Base-by-base conservation (phyloP, 2,329 filamentous ascomycete species). In the Penicillium frequentans region DNA sequence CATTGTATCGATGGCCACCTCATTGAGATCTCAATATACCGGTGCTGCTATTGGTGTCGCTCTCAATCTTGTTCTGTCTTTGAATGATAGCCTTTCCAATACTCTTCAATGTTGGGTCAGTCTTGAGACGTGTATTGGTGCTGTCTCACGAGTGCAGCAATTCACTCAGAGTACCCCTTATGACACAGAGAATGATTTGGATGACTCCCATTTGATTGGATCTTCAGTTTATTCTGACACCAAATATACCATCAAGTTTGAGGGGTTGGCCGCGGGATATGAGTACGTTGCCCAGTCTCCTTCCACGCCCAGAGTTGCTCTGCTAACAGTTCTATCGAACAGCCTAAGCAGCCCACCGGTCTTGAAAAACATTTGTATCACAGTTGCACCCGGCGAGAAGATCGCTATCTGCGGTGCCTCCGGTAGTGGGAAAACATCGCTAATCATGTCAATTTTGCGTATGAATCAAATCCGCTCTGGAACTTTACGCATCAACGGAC, bases 1-100 rank as follows among this genome's bases (percentile, higher is more conserved):
- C 8, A 14, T 37, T 16, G 35, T 37, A 14, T 14, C 35, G 10
- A 37, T 37, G 13, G 16, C 16, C 35, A 37, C 16, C 35, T 68
- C 68, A 3, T 64, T 70, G 54, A 37, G 64, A 33, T 65, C 70
- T 2, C 69, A 64, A 11, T 64, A 77, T 9, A 75, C 72, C 42
- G 70, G 74, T 3, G 78, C 75, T n/a, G 73, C 73, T 44, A 71
- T 81, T 7, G 81, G 79, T 51, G 70, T 82, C 7, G 77, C 78
- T 1, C 64, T 83, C 13, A 66, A 78, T 23, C 78, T 78, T 47
- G 72, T 81, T 26, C 70, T 82, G n/a, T 63, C 71, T 3, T 79
- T 83, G 60, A 81, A 75, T 26, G 68, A 75, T 43, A 73, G 1
- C 19, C 19, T 19, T 19, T 19, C 19, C 19, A 19, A 19, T 19